Percentiles rank a stretch among this genome's conserved stretches.
phyloP scores from a whole-genome alignment of 345 rosid species.

The Hirschfeldia incana region DNA sequence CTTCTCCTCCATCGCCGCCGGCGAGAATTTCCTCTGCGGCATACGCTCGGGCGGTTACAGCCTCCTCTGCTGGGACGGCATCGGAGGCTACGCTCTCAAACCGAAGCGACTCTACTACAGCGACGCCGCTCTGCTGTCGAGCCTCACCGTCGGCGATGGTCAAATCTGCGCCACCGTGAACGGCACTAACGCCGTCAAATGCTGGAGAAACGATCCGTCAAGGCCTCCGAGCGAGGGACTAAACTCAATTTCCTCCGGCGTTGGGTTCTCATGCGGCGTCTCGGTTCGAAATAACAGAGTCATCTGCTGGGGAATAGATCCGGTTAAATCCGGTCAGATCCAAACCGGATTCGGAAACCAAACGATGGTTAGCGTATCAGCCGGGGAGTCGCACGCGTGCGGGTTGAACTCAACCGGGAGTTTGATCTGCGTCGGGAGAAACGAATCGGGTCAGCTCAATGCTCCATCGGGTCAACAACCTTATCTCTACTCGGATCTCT shows the following conservation, averaged over 20 bases:
- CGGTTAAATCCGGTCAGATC: conserved; percentile 33
- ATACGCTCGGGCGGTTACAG: conserved; percentile 60
- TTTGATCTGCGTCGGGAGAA: conserved; percentile 59
- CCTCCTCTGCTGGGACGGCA: conserved; percentile 66
- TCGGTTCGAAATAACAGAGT: conserved; percentile 24
- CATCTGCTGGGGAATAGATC: conserved; percentile 61
- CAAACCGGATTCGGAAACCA: conserved; percentile 48
- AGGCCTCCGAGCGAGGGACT: conserved; percentile 28
- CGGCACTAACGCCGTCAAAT: conserved; percentile 42
- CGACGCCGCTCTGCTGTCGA: conserved; percentile 42
- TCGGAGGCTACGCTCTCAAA: conserved; percentile 9
- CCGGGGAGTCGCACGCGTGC: conserved; percentile 74
- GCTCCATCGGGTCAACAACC: conserved; percentile 45
- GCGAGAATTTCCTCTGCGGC: conserved; percentile 61
- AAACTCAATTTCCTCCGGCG: conserved; percentile 61
- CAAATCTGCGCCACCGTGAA: conserved; percentile 67
- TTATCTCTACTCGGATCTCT: conserved; percentile 45
- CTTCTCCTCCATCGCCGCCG: conserved; percentile 70
- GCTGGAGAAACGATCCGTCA: conserved; percentile 54
- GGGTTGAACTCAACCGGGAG: conserved; percentile 61
- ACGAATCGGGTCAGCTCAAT: conserved; percentile 56
- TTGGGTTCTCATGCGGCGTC: conserved; percentile 75
- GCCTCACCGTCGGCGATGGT: conserved; percentile 58
- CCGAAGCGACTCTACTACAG: conserved; percentile 55
- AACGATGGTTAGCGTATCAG: conserved; percentile 56